These are phyloP conservation scores for Chrysanthemum makinoi DNA, from an alignment of 129 eudicot species.

Conservation along the genomic window DNA sequence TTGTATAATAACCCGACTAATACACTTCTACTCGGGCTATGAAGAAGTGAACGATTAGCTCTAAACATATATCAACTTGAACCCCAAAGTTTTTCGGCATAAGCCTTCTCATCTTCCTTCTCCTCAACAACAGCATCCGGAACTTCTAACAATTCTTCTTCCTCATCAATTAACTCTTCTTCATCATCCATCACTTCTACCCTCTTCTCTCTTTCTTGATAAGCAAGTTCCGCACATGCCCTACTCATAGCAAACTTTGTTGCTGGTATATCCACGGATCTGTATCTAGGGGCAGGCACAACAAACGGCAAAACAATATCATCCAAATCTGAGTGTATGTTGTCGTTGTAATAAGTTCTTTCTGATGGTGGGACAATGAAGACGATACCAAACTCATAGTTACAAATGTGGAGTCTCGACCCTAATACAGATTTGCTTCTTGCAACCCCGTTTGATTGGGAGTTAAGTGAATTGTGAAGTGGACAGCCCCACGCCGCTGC, in stretches of 20 bases:
- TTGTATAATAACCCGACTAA: background rate
- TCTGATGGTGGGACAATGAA: constrained; percentile 65
- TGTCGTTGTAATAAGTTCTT: background rate
- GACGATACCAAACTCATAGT: constrained; percentile 80
- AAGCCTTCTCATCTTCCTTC: constrained; percentile 78
- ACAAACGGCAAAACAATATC: constrained; percentile 71
- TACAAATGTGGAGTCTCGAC: constrained; percentile 74
- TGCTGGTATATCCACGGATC: constrained; percentile 63
- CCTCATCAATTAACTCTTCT: constrained; percentile 67
- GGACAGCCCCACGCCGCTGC: constrained; percentile 99
- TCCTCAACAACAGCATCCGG: constrained; percentile 41
- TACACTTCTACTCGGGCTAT: background rate
- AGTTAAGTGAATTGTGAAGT: constrained; percentile 35
- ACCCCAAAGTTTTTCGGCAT: constrained; percentile 83
- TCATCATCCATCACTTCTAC: constrained; percentile 30
- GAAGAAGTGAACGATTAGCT: background rate
- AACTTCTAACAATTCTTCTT: constrained; percentile 53
- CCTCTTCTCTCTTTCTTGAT: constrained; percentile 32
- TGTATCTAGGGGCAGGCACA: constrained; percentile 86
- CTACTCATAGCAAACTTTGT: constrained; percentile 76
- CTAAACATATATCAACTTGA: constrained; percentile 46
- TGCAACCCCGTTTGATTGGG: constrained; percentile 9
- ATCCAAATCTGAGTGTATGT: constrained; percentile 42
- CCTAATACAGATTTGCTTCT: constrained; percentile 49
- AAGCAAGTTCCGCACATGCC: constrained; percentile 45